Base-by-base conservation (phyloP, 805 yeast species). In the Ogataea populi-albae region DNA sequence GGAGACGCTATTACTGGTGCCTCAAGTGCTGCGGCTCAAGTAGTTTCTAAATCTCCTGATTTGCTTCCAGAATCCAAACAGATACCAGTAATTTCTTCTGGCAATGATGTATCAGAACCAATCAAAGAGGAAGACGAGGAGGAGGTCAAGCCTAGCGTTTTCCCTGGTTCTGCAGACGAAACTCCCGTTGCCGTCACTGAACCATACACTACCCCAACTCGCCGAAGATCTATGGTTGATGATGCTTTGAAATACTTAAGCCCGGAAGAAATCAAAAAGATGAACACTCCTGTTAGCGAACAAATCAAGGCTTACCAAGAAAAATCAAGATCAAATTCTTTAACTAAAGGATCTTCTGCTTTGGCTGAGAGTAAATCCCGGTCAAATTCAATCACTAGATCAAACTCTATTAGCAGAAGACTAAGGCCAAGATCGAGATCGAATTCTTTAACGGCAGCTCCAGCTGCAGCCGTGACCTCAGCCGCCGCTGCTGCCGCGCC, bases 241-340 rank as follows among this genome's bases (percentile, higher is more conserved):
- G 62, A 56, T 31, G 60, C 53, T 11, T 24, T 54, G 40, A 49
- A 55, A 23, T 30, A 44, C 23, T 28, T 58, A 44, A 34, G 53
- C 19, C 57, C 59, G 1, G 58, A 55, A 21, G 53, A 57, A 28
- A 25, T 49, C 16, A 39, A 39, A 24, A 53, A 45, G 26, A 53
- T 58, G 59, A 54, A 57, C 43, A 45, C 43, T n/a, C 62, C 62
- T 2, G 26, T 55, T 25, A 27, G 52, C 23, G 54, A 49, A 25
- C 55, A 47, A 36, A 27, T 52, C n/a, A 53, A 50, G 42, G 47
- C 47, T 1, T 43, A 47, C 24, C 47, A 48, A 34, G 53, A 48
- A 15, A 50, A 50, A 15, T 68, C 69, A 38, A 64, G 65, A 38
- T 61, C 69, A 25, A 71, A 61, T 49, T 71, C 77, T 22, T 52